Evolutionary conservation across 2,329 filamentous ascomycete species (phyloP).

Genomic region (Nannizziopsis barbatae): DNA sequence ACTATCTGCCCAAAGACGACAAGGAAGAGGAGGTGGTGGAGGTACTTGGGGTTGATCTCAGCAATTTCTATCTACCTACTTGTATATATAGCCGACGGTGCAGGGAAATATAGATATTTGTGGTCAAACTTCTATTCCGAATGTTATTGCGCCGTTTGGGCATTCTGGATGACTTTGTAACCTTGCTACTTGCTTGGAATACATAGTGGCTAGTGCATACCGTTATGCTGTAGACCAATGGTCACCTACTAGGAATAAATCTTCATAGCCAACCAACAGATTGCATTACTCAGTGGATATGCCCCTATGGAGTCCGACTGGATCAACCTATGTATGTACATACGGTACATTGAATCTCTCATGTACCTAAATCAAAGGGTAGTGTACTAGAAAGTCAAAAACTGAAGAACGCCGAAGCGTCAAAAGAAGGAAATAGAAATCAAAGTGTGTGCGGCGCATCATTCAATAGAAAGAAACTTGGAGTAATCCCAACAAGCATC

Average conservation of each 20-base stretch:
- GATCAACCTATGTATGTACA: constrained; percentile 7
- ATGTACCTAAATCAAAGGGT: constrained; percentile 7
- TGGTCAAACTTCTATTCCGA: too few relatives aligned
- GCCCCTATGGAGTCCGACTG: constrained; percentile 5
- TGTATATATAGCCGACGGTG: not conserved
- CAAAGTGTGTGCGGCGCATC: not conserved
- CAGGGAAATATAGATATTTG: not conserved
- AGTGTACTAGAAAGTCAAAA: constrained; percentile 6
- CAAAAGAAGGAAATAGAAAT: not conserved
- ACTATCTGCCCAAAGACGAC: constrained; percentile 72
- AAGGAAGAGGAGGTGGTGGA: constrained; percentile 73
- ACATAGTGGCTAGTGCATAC: not conserved
- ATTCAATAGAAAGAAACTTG: not conserved
- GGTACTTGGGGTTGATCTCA: constrained; percentile 65
- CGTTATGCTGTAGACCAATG: not conserved
- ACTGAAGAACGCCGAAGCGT: not conserved
- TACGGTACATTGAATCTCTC: constrained; percentile 4
- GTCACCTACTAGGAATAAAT: not conserved
- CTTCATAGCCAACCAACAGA: constrained; percentile 1
- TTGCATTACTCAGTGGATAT: constrained; percentile 8
- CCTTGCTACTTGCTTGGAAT: too few relatives aligned
- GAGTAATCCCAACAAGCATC: not conserved
- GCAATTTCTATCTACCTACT: not conserved
- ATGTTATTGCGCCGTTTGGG: too few relatives aligned
- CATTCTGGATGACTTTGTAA: too few relatives aligned